These are phyloP conservation scores for Neurospora pannonica DNA, from an alignment of 495 filamentous ascomycete species.

Conservation along the genomic window DNA sequence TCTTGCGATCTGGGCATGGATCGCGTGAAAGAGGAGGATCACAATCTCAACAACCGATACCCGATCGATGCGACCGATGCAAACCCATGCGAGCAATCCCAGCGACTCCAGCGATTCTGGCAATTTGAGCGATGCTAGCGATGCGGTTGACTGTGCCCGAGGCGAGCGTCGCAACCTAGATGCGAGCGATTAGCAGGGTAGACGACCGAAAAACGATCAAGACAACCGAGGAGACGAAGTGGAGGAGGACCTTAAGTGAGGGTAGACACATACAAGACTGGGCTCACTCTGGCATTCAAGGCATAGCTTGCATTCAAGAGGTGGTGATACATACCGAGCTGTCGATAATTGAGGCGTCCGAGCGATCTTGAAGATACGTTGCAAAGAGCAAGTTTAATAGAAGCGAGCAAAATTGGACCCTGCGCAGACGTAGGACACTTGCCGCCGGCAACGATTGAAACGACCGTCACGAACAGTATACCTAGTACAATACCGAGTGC, in stretches of 20 bases:
- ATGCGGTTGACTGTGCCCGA: not conserved
- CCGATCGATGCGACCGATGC: not conserved
- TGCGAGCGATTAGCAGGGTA: not conserved
- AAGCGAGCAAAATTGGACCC: not conserved
- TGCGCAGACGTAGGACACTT: not conserved
- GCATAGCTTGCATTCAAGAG: not conserved
- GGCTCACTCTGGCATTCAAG: not conserved
- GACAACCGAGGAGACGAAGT: not conserved
- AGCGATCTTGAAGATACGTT: not conserved
- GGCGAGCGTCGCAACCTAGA: not conserved
- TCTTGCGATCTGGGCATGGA: not conserved
- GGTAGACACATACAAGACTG: not conserved
- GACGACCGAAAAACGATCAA: not conserved
- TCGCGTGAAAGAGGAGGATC: not conserved
- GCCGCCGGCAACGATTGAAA: not conserved
- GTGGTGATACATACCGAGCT: not conserved
- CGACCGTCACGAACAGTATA: not conserved
- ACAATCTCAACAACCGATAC: not conserved
- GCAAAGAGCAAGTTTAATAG: not conserved
- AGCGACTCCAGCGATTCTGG: not conserved
- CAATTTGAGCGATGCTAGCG: not conserved
- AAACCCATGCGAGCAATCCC: not conserved
- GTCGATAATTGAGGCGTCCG: not conserved
- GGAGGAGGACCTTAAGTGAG: not conserved
- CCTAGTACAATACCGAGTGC: not conserved